Conservation (phyloP, 2,329 filamentous ascomycete species). For the Nakataea oryzae region DNA sequence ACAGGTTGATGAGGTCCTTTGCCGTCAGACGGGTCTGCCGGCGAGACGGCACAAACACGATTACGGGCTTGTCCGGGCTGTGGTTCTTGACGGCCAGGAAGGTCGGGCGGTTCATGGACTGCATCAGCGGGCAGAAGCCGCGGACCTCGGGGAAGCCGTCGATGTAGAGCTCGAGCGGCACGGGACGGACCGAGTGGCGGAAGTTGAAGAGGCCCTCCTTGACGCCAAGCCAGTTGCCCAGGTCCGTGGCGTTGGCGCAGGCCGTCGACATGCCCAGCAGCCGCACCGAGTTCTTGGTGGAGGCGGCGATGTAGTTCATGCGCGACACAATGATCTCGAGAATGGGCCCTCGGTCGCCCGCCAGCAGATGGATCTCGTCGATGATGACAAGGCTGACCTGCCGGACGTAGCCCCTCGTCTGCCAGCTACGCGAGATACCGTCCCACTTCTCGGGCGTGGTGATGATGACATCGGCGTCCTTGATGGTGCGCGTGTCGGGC, state of each 20-base stretch:
- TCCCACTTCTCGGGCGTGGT: constrained; percentile 99
- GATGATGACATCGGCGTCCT: constrained; percentile 94
- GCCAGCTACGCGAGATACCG: constrained; percentile 97
- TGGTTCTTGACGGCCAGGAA: constrained; percentile 96
- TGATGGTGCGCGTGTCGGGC: constrained; percentile 88
- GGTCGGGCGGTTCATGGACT: constrained; percentile 96
- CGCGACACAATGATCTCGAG: constrained; percentile 87
- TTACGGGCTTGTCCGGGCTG: constrained; percentile 92
- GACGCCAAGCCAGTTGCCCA: constrained; percentile 94
- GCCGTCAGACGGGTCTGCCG: constrained; percentile 91
- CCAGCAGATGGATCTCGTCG: constrained; percentile 95
- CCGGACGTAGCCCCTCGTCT: constrained; percentile 90
- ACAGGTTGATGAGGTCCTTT: constrained; percentile 93
- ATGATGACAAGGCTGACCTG: constrained; percentile 96
- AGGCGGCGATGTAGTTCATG: constrained; percentile 98
- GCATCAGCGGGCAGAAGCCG: constrained; percentile 96
- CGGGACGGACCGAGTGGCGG: constrained; percentile 88
- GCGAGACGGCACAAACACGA: constrained; percentile 94
- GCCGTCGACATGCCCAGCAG: constrained; percentile 98
- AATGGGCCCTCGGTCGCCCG: constrained; percentile 92
- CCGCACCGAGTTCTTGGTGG: constrained; percentile 80
- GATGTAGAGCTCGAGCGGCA: constrained; percentile 92
- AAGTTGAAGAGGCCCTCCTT: constrained; percentile 97
- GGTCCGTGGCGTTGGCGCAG: constrained; percentile 87
- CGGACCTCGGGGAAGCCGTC: constrained; percentile 93